These are phyloP conservation scores for Dioscorea alata DNA, from an alignment of 106 monocot species.

Conservation along the genomic window DNA sequence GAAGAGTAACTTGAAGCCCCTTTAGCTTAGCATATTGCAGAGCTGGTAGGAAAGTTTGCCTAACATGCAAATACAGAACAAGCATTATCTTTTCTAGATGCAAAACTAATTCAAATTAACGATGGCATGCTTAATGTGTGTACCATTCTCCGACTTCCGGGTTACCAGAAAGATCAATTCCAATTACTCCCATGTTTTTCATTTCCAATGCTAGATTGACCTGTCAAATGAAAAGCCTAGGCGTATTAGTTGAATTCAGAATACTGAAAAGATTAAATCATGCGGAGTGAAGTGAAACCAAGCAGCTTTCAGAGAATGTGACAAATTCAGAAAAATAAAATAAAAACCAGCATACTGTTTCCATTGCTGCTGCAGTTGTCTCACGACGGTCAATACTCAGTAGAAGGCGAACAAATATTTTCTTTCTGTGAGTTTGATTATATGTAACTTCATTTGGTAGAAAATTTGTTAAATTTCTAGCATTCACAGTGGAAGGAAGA, in stretches of 20 bases:
- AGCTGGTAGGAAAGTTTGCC: constrained; percentile 83
- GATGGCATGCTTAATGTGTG: not conserved
- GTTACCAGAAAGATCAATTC: constrained; percentile 95
- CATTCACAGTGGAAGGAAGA: constrained; percentile 14
- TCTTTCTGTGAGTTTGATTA: constrained; percentile 43
- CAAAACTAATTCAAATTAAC: not conserved
- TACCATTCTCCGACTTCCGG: constrained; percentile 94
- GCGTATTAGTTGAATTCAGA: not conserved
- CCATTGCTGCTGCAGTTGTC: constrained; percentile 74
- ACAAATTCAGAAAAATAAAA: not conserved
- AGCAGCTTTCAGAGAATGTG: too few relatives aligned
- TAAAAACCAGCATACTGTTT: constrained; percentile 51
- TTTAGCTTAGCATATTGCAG: constrained; percentile 69
- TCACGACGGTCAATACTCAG: constrained; percentile 93
- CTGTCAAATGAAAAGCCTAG: constrained; percentile 18
- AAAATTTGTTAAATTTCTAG: constrained; percentile 13
- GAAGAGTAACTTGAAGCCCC: constrained; percentile 77
- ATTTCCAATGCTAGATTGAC: constrained; percentile 76
- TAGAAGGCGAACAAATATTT: constrained; percentile 72
- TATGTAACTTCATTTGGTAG: constrained; percentile 6
- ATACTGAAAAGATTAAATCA: too few relatives aligned
- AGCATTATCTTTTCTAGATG: not conserved
- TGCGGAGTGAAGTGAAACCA: too few relatives aligned
- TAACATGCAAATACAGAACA: constrained; percentile 9
- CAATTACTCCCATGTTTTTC: constrained; percentile 82